Evolutionary conservation across 164 flowering plant species (phyloP), one percentile per base, ranked within the genome.

Genomic region (Euptelea pleiosperma): DNA sequence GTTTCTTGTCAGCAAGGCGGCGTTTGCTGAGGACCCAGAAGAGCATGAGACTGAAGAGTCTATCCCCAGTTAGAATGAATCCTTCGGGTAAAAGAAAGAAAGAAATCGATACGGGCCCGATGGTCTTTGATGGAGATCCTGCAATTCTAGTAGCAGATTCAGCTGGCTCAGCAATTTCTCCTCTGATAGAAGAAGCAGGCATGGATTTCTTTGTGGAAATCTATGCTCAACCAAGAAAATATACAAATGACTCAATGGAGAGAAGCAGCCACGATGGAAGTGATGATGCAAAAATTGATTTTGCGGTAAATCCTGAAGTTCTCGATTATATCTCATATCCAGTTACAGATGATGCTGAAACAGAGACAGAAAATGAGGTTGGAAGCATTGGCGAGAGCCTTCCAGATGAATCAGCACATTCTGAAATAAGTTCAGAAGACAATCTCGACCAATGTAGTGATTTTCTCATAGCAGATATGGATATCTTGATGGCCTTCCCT

Each of bases 1-100:
- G 64, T 15, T 73, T 81, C 61, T 52, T 76, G 25, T 83, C 83
- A 14, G 62, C 70, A n/a, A 80, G 70, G 65, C 70, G 87, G 68
- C 79, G 74, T 2, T 10, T 57, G 56, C 25, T 78, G 61, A 80
- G 64, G 71, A 59, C 70, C 25, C 83, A 81, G 58, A 83, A 62
- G 74, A 71, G 73, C 64, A 47, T 58, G 58, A 80, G 70, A 60
- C 54, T 43, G 12, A 70, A 63, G 51, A 44, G 57, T 8, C 67
- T 52, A 33, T 10, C 77, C 24, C 58, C 61, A 15, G 19, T 42
- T 7, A 55, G 37, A 58, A 49, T n/a, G 25, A 71, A 63, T 30
- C 35, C 19, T 43, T 30, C 64, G 47, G 53, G 50, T 6, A 70
- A 60, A 33, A 45, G 29, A 15, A 75, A 68, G 49, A 60, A 65